These are phyloP conservation scores for Dictyostelium purpureum DNA, from an alignment of 78 protist genomes.

Conservation along the genomic window DNA sequence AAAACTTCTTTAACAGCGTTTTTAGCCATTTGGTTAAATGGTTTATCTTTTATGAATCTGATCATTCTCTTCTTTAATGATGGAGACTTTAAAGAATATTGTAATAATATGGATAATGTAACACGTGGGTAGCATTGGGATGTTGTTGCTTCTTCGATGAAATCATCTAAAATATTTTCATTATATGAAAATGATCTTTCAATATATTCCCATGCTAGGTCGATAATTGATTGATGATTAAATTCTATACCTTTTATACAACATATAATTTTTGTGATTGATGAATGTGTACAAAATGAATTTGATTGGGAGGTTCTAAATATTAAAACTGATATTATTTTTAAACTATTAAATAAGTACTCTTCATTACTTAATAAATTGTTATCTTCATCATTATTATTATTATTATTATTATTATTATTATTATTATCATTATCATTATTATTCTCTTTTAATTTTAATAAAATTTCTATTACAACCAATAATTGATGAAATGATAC, in stretches of 20 bases:
- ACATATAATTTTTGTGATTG: neutral
- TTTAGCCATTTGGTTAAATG: neutral
- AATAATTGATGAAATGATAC: constrained; percentile 11
- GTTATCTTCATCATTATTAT: no score
- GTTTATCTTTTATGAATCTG: neutral
- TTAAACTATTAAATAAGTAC: neutral
- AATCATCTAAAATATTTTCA: neutral
- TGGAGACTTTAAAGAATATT: neutral
- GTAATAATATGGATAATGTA: neutral
- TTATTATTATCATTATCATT: no score
- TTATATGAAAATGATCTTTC: neutral
- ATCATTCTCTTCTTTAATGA: neutral
- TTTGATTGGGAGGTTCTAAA: neutral
- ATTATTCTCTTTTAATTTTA: no score
- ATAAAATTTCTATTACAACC: neutral
- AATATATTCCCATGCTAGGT: neutral
- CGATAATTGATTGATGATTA: neutral
- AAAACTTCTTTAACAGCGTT: neutral
- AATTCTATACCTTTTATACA: neutral
- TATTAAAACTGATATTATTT: neutral
- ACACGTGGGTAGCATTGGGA: neutral
- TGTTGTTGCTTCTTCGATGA: neutral
- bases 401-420: no score
- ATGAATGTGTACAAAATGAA: neutral
- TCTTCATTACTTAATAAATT: no score